A percentile compares a stretch with the other conserved stretches of the same genome.
Evolutionary conservation across 352 stramenopile species (phyloP).

Genomic region (Globisporangium spiculum): DNA sequence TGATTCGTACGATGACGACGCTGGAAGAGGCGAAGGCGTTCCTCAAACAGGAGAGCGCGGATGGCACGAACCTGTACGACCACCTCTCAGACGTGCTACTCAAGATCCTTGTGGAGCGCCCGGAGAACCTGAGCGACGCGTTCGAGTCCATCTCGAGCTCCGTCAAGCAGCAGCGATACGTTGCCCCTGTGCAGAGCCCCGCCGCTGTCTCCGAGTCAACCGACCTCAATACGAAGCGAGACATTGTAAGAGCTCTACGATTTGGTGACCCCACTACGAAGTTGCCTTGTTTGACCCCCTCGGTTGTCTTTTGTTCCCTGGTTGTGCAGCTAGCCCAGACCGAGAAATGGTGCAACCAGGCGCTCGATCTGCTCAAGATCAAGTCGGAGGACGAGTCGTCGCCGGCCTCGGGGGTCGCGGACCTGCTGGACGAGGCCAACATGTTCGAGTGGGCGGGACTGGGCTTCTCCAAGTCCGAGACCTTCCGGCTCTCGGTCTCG

Average conservation of each 20-base stretch:
- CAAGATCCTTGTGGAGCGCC: conserved; percentile 84
- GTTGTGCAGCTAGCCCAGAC: conserved; percentile 44
- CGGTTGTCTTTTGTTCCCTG: neutral
- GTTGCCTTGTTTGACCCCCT: neutral
- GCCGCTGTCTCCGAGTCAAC: conserved; percentile 25
- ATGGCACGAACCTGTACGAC: conserved; percentile 85
- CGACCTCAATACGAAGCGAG: conserved; percentile 41
- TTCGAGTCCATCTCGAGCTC: conserved; percentile 87
- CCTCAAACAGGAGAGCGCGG: conserved; percentile 70
- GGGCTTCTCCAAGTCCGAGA: conserved; percentile 70
- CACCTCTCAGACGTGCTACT: conserved; percentile 83
- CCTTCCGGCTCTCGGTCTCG: conserved; percentile 66
- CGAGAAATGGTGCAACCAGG: conserved; percentile 64
- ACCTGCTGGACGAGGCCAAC: conserved; percentile 77
- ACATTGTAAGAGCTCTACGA: conserved; percentile 36
- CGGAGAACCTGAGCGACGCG: conserved; percentile 76
- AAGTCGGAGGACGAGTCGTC: conserved; percentile 48
- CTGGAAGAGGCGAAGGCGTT: conserved; percentile 89
- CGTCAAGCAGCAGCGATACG: conserved; percentile 81
- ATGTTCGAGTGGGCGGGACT: conserved; percentile 82
- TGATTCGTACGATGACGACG: conserved; percentile 43
- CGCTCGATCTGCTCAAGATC: conserved; percentile 62
- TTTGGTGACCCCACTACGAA: too few species aligned
- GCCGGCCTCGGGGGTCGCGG: conserved; percentile 40
- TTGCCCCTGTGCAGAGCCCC: conserved; percentile 28